Percentiles rank a stretch among this genome's conserved stretches.
phyloP scores from a whole-genome alignment of 2,329 filamentous ascomycete genomes.

The Cordyceps farinosa region DNA sequence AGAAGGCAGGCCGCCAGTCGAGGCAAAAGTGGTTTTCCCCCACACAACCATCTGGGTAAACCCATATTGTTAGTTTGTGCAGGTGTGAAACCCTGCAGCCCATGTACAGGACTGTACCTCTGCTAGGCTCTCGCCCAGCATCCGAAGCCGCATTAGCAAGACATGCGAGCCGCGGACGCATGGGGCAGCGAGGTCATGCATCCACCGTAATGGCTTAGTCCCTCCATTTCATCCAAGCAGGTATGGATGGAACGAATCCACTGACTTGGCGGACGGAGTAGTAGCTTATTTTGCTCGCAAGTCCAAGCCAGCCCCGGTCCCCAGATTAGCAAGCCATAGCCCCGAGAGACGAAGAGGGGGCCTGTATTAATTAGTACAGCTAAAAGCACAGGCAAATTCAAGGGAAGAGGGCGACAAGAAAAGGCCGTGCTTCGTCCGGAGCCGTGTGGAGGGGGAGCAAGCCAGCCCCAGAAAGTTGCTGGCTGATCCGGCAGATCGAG shows the following conservation, averaged over 20 bases:
- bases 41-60: conserved; percentile 14
- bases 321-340: background rate
- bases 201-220: conserved; percentile 15
- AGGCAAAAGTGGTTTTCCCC: conserved; percentile 11
- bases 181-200: conserved; percentile 14
- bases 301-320: background rate
- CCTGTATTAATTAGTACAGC: background rate
- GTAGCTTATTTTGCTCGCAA: background rate
- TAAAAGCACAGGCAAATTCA: background rate
- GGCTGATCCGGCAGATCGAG: conserved; percentile 18
- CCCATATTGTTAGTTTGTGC: background rate
- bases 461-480: conserved; percentile 13
- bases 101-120: background rate
- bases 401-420: background rate
- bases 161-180: conserved; percentile 13
- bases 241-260: conserved; percentile 11
- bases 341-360: no score
- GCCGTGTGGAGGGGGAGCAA: conserved; percentile 1
- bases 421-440: conserved; percentile 2
- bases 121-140: conserved; percentile 3
- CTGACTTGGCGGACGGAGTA: background rate
- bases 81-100: conserved; percentile 1
- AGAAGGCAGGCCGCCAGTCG: background rate
- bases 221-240: background rate
- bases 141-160: conserved; percentile 12